Evolutionary conservation across 2,329 filamentous ascomycete species (phyloP).

Genomic region (Zymoseptoria pseudotritici): DNA sequence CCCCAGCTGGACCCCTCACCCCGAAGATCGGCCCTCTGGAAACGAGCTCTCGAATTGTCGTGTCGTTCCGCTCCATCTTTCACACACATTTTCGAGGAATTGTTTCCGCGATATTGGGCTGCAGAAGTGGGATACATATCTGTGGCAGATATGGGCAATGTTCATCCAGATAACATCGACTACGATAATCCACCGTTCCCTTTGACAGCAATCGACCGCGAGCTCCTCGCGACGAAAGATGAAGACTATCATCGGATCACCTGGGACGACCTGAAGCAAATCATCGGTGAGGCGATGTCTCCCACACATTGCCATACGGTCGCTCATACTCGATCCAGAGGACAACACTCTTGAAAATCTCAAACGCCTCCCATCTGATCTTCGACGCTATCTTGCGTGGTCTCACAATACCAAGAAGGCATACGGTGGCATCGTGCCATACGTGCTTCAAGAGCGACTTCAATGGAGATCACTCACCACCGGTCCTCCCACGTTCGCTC

Average conservation of each 20-base stretch:
- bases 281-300: slow-evolving; percentile 38
- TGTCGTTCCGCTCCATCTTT: not conserved
- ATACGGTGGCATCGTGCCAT: slow-evolving; percentile 51
- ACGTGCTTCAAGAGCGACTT: slow-evolving; percentile 49
- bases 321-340: slow-evolving; percentile 13
- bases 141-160: slow-evolving; percentile 8
- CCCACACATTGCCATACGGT: not conserved
- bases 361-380: slow-evolving; percentile 52
- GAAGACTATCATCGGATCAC: slow-evolving; percentile 46
- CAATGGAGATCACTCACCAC: slow-evolving; percentile 38
- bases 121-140: not conserved
- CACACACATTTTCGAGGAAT: slow-evolving; percentile 1
- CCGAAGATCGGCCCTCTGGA: not conserved
- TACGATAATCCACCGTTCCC: slow-evolving; percentile 34
- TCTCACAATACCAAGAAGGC: slow-evolving; percentile 45
- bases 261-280: slow-evolving; percentile 46
- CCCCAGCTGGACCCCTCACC: not conserved
- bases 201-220: slow-evolving; percentile 43
- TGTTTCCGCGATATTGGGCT: not conserved
- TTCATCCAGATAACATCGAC: slow-evolving; percentile 21
- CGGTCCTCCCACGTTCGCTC: slow-evolving; percentile 32
- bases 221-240: slow-evolving; percentile 44
- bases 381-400: slow-evolving; percentile 55
- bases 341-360: slow-evolving; percentile 49
- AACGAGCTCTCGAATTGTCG: not conserved